Conservation (phyloP, 257 asterid species). For the Rhazya stricta region DNA sequence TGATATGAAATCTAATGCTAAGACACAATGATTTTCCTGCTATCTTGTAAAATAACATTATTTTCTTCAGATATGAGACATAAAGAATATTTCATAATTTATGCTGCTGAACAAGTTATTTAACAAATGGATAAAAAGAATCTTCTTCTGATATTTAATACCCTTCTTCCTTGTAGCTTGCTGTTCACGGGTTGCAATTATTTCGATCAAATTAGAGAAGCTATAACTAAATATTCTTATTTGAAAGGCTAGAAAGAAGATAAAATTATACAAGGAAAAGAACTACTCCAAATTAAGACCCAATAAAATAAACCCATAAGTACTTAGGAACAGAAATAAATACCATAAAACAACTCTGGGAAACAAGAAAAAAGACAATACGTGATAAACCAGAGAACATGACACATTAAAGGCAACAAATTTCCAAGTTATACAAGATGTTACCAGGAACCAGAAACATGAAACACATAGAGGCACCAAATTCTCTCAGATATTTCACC, state of each 20-base stretch:
- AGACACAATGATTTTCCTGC: not conserved
- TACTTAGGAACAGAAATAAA: not conserved
- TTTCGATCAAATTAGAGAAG: not conserved
- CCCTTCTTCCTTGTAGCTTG: not conserved
- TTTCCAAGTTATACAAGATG: not conserved
- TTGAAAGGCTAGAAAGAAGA: not conserved
- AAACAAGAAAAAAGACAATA: not conserved
- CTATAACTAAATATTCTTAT: too few species aligned
- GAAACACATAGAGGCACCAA: slow-evolving; percentile 72
- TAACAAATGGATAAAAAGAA: not conserved
- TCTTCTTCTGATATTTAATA: too few species aligned
- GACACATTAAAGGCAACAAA: not conserved
- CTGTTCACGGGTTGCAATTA: not conserved
- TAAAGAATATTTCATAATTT: not conserved
- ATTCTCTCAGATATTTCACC: slow-evolving; percentile 87
- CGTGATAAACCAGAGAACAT: not conserved
- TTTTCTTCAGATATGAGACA: not conserved
- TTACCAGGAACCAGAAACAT: slow-evolving; percentile 29
- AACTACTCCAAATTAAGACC: not conserved
- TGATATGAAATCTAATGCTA: not conserved
- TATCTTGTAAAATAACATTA: not conserved
- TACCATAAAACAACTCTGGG: not conserved
- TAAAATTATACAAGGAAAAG: not conserved
- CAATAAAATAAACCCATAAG: not conserved
- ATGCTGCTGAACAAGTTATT: not conserved